phyloP scores from a whole-genome alignment of 1,139 yeast genomes.

The Diutina scorzettiae region DNA sequence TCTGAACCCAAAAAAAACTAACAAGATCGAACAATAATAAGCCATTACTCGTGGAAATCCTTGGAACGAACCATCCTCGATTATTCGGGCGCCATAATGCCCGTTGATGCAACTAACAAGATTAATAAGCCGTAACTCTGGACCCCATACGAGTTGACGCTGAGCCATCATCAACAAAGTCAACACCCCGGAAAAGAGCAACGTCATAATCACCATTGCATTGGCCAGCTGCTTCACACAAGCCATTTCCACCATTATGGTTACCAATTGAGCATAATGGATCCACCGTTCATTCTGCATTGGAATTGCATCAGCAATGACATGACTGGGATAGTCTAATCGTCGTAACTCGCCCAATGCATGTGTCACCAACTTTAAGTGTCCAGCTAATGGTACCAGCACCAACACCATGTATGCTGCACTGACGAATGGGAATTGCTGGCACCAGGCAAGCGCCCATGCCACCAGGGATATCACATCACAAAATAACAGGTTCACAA shows the following conservation, averaged over 20 bases:
- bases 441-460: not conserved
- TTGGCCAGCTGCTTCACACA: not conserved
- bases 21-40: not conserved
- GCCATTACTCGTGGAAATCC: not conserved
- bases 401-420: constrained; percentile 1
- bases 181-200: not conserved
- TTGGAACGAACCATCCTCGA: not conserved
- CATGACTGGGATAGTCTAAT: not conserved
- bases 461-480: not conserved
- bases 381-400: not conserved
- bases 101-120: not conserved
- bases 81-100: not conserved
- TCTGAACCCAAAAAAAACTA: not conserved
- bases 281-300: not conserved
- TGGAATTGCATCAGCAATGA: not conserved
- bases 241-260: not conserved
- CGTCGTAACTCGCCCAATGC: not conserved
- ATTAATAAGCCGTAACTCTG: not conserved
- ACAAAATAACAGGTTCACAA: constrained; percentile 2
- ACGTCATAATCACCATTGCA: not conserved
- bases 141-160: not conserved
- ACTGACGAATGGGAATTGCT: not conserved
- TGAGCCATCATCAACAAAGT: not conserved
- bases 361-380: not conserved
- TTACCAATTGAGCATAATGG: not conserved